Evolutionary conservation across 495 filamentous ascomycete species (phyloP).

Genomic region (Xylaria nigripes): DNA sequence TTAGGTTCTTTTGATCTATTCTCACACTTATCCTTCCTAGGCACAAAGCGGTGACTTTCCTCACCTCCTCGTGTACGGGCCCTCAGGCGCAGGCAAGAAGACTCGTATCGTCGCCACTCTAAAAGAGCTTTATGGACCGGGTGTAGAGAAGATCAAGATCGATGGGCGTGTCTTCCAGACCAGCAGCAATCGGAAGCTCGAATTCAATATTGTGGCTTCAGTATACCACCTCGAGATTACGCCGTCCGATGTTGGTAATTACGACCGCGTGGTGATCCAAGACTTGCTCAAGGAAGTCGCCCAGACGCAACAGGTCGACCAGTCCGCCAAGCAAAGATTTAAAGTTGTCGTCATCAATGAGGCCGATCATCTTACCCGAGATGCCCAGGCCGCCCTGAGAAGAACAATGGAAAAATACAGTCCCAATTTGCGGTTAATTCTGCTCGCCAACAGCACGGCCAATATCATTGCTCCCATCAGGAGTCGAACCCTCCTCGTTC

Average conservation of each 20-base stretch:
- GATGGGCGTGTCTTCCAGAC: conserved; percentile 94
- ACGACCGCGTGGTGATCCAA: conserved; percentile 91
- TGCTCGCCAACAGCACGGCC: conserved; percentile 88
- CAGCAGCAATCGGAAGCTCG: conserved; percentile 87
- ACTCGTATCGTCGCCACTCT: conserved; percentile 91
- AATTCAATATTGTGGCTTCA: conserved; percentile 96
- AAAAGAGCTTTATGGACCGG: conserved; percentile 83
- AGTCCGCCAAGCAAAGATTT: conserved; percentile 79
- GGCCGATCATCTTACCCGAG: conserved; percentile 87
- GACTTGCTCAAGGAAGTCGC: conserved; percentile 96
- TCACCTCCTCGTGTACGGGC: conserved; percentile 92
- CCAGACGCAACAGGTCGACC: conserved; percentile 95
- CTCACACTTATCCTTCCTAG: conserved; percentile 36
- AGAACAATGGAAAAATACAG: conserved; percentile 99
- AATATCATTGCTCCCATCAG: conserved; percentile 97
- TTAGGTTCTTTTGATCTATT: neutral
- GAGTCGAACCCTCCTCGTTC: conserved; percentile 77
- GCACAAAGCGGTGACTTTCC: conserved; percentile 96
- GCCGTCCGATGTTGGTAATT: conserved; percentile 92
- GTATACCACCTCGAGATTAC: conserved; percentile 98
- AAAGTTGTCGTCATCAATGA: conserved; percentile 99
- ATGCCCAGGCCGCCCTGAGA: conserved; percentile 91
- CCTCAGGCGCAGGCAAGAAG: conserved; percentile 94
- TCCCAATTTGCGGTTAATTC: conserved; percentile 82
- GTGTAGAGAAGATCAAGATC: conserved; percentile 96